Conservation (phyloP, 2,329 filamentous ascomycete species). For the Aspergillus udagawae region DNA sequence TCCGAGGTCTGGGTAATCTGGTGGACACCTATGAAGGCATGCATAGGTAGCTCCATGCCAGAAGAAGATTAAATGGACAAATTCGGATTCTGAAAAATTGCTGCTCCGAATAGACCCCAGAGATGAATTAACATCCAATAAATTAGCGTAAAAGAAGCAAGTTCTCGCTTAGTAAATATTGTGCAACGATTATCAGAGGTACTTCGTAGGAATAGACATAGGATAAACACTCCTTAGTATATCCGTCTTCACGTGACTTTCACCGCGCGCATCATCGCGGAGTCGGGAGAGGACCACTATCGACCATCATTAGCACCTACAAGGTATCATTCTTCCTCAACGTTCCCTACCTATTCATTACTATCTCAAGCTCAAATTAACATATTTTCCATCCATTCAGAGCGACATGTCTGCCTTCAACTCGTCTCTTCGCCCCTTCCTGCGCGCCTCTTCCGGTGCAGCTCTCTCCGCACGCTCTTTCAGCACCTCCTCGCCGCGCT, state of each 20-base stretch:
- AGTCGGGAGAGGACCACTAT: too few species aligned
- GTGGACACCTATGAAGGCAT: not conserved
- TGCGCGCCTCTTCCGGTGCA: conserved; percentile 41
- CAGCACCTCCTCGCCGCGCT: conserved; percentile 59
- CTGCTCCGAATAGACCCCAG: not conserved
- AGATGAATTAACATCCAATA: not conserved
- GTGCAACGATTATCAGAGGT: too few species aligned
- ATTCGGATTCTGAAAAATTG: not conserved
- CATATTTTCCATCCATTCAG: not conserved
- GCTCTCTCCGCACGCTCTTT: conserved; percentile 61
- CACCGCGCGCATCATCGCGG: not conserved
- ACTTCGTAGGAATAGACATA: too few species aligned
- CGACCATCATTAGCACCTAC: not conserved
- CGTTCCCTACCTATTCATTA: not conserved
- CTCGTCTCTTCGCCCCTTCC: conserved; percentile 50
- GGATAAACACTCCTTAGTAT: too few species aligned
- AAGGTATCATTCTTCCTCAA: not conserved
- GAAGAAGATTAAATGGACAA: not conserved
- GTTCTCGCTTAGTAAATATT: not conserved
- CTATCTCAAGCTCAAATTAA: not conserved
- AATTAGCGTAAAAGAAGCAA: not conserved
- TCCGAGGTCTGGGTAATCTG: too few species aligned
- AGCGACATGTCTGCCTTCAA: conserved; percentile 43
- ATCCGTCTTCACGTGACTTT: not conserved
- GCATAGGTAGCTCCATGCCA: not conserved